Base-by-base conservation (phyloP, 225 moss, liverwort and hornwort genomes). In the Marchantia polymorpha region DNA sequence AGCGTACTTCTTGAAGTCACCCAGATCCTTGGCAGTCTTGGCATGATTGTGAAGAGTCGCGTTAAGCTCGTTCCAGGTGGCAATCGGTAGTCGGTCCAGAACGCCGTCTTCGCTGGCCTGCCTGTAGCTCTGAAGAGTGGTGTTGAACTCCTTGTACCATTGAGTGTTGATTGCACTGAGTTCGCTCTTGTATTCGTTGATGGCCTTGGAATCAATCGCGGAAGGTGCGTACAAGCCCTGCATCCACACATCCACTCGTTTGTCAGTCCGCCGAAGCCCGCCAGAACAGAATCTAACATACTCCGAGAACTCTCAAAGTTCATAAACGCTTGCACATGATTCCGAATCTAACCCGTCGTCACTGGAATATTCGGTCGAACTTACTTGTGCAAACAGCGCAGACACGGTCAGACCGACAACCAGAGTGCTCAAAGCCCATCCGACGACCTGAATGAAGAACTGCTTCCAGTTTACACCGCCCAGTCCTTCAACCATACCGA, bases 391-490 rank as follows among this genome's bases (percentile, higher is more conserved):
- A n/a, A n/a, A n/a, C n/a, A n/a, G n/a, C n/a, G n/a, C n/a, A n/a
- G n/a, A n/a, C n/a, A n/a, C n/a, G n/a, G n/a, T n/a, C n/a, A n/a
- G n/a, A n/a, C n/a, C n/a, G n/a, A n/a, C n/a, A n/a, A n/a, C n/a
- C n/a, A n/a, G n/a, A n/a, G n/a, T n/a, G n/a, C n/a, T n/a, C n/a
- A n/a, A n/a, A n/a, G n/a, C n/a, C n/a, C n/a, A n/a, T n/a, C n/a
- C n/a, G n/a, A n/a, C n/a, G n/a, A n/a, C n/a, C n/a, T n/a, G n/a
- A n/a, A n/a, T n/a, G n/a, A n/a, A n/a, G 50, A 86, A 69, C 55
- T 81, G 83, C 31, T 65, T 64, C 83, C 86, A 86, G 83, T 84
- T 83, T 39, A 81, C 81, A 0, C 83, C 81, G 15, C 78, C n/a
- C 0, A 53, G 48, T 0, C 78, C 83, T 63, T 86, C 86, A 73